Evolutionary conservation across 2,329 filamentous ascomycete species (phyloP).

Genomic region (Talaromyces albobiverticillius): DNA sequence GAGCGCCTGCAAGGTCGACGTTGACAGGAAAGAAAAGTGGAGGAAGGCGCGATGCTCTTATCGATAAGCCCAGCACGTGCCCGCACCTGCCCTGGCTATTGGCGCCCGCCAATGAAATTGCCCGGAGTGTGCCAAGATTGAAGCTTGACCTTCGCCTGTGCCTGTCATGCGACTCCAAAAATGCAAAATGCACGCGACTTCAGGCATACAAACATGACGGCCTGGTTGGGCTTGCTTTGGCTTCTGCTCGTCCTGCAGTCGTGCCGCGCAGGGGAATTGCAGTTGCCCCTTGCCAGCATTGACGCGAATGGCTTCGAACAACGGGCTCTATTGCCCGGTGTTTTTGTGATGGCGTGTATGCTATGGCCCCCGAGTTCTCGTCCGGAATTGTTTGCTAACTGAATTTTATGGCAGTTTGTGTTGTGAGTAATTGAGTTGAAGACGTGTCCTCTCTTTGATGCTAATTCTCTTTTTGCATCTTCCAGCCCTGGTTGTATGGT

Average conservation of each 20-base stretch:
- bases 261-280: background rate
- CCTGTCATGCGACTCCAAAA: no score
- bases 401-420: background rate
- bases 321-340: background rate
- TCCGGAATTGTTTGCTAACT: background rate
- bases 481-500: constrained; percentile 10
- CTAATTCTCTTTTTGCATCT: background rate
- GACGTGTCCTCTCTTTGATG: background rate
- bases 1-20: no score
- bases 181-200: no score
- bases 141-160: no score
- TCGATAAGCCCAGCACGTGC: constrained; percentile 5
- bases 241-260: background rate
- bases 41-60: background rate
- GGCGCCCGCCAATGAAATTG: constrained; percentile 4
- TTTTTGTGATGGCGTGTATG: constrained; percentile 11
- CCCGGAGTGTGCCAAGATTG: background rate
- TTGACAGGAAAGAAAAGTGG: background rate
- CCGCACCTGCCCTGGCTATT: background rate
- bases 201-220: background rate
- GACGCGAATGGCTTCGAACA: constrained; percentile 1
- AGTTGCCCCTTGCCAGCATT: background rate
- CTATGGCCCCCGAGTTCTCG: background rate
- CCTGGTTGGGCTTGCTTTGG: background rate
- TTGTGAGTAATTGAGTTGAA: background rate